Percentiles rank a stretch among this genome's conserved stretches.
Conservation (phyloP, 192 early-diverging fungal species). For the Entophlyctis helioformis region DNA sequence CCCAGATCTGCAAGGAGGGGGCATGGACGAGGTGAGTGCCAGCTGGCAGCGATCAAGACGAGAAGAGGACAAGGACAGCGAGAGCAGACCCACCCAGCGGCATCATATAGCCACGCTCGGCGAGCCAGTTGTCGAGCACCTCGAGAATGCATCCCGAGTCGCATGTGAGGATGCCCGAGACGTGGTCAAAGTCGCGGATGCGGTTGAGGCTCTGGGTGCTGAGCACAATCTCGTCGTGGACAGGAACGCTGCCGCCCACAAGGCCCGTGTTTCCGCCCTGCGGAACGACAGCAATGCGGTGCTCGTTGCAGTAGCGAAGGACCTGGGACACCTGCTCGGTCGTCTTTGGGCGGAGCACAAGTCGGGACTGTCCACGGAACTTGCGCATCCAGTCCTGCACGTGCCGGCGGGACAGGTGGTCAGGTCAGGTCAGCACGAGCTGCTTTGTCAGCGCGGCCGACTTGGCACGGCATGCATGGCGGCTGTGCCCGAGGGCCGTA, state of each 20-base stretch:
- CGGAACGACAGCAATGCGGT: constrained; percentile 82
- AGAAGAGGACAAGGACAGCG: not conserved
- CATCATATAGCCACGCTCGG: constrained; percentile 76
- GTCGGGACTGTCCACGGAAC: constrained; percentile 68
- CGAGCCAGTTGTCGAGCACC: constrained; percentile 73
- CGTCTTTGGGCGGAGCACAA: constrained; percentile 80
- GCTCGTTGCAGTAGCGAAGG: constrained; percentile 75
- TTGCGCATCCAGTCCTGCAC: constrained; percentile 85
- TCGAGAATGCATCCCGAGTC: constrained; percentile 93
- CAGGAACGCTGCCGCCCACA: constrained; percentile 89
- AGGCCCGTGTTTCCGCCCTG: constrained; percentile 98
- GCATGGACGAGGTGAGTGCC: too few species aligned
- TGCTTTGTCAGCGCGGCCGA: not conserved
- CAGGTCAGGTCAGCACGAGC: not conserved
- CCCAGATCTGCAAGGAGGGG: constrained; percentile 40
- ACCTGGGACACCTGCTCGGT: constrained; percentile 74
- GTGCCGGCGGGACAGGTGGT: not conserved
- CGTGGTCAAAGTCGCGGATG: constrained; percentile 32
- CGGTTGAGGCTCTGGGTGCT: constrained; percentile 66
- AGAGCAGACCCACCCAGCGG: constrained; percentile 58
- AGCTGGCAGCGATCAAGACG: too few species aligned
- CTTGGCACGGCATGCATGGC: too few species aligned
- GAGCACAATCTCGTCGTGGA: constrained; percentile 91
- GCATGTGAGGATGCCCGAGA: constrained; percentile 71
- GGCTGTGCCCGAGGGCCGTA: not conserved